phyloP scores from a whole-genome alignment of 495 filamentous ascomycete species.

The Hyaloscypha bicolor region DNA sequence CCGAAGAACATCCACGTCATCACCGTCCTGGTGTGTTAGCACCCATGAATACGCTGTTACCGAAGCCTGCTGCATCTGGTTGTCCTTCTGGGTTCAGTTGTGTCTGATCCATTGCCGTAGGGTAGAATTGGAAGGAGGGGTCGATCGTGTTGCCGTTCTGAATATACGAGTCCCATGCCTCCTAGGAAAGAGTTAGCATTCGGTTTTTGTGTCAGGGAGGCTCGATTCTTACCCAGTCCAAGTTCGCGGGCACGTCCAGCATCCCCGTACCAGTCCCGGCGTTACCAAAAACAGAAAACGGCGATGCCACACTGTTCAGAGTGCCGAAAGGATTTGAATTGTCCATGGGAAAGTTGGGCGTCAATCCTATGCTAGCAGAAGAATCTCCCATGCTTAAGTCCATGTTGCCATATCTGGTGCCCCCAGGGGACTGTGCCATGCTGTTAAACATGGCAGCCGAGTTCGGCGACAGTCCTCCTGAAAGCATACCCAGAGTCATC shows the following conservation, averaged over 20 bases:
- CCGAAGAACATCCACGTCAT: background rate
- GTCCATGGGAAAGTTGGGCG: constrained; percentile 26
- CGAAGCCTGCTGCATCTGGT: constrained; percentile 13
- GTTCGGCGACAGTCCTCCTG: constrained; percentile 68
- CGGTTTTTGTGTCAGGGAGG: background rate
- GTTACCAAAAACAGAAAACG: constrained; percentile 32
- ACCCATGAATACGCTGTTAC: constrained; percentile 34
- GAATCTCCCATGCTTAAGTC: constrained; percentile 31
- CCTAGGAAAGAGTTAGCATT: constrained; percentile 21
- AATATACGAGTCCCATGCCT: constrained; percentile 37
- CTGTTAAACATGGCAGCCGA: constrained; percentile 36
- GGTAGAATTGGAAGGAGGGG: constrained; percentile 31
- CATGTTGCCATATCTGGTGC: constrained; percentile 23
- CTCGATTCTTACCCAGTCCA: constrained; percentile 33
- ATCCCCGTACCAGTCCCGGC: constrained; percentile 26
- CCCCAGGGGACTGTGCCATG: constrained; percentile 29
- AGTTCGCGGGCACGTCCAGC: constrained; percentile 31
- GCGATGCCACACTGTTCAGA: constrained; percentile 26
- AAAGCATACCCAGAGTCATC: constrained; percentile 81
- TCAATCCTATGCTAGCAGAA: constrained; percentile 26
- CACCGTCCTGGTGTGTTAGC: constrained; percentile 34
- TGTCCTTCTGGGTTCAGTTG: constrained; percentile 18
- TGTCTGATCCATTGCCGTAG: constrained; percentile 17
- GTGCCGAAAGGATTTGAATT: constrained; percentile 25
- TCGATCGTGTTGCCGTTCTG: constrained; percentile 30